Conservation (phyloP, 177 flowering plant genomes). For the Vitis hybrid region DNA sequence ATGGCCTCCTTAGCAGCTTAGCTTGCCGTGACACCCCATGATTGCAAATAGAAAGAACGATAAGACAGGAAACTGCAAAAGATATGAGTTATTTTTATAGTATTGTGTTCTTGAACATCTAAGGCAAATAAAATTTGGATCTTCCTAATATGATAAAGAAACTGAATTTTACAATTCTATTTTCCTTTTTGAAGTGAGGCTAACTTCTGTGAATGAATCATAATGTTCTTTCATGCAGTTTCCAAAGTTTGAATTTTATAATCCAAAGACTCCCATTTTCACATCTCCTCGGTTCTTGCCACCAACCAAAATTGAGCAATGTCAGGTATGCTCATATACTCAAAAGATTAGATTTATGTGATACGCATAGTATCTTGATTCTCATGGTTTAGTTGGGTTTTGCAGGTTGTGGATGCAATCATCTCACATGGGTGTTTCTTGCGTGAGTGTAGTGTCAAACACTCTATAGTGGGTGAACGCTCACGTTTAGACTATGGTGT, state of each 20-base stretch:
- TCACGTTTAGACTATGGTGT: constrained; percentile 43
- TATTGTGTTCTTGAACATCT: too few relatives aligned
- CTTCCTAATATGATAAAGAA: too few relatives aligned
- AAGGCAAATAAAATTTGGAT: too few relatives aligned
- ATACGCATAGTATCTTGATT: not conserved
- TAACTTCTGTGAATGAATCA: not conserved
- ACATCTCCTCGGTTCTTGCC: constrained; percentile 88
- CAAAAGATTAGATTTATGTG: not conserved
- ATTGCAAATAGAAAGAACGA: too few relatives aligned
- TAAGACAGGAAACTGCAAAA: too few relatives aligned
- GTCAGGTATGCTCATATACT: constrained; percentile 44
- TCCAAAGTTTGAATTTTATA: constrained; percentile 75
- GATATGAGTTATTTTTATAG: too few relatives aligned
- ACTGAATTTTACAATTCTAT: too few relatives aligned
- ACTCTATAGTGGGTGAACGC: constrained; percentile 66
- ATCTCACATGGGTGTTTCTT: constrained; percentile 91
- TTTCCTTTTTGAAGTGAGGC: too few relatives aligned
- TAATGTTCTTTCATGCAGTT: constrained; percentile 35
- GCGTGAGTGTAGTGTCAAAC: constrained; percentile 64
- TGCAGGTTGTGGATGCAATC: constrained; percentile 73
- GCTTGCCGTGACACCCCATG: too few relatives aligned
- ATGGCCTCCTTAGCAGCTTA: too few relatives aligned
- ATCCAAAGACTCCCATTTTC: constrained; percentile 76
- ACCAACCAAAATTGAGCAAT: constrained; percentile 75
- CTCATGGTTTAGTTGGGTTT: constrained; percentile 7